Evolutionary conservation across 75 land plant species (phyloP), one percentile per base, ranked within the genome.

Genomic region (Selaginella tamariscina): DNA sequence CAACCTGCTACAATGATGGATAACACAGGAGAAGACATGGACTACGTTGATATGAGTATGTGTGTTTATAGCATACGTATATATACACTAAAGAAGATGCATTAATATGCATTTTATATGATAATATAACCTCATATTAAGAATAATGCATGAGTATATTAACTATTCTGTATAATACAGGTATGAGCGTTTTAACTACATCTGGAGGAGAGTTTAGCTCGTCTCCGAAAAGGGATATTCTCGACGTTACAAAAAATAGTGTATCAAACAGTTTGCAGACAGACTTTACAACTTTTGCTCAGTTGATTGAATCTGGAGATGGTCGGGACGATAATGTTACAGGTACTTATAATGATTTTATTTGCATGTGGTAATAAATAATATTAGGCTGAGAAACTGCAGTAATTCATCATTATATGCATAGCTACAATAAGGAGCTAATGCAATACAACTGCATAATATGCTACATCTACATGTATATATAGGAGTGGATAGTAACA

Each of bases 201-300:
- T n/a, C 62, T 5, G 62, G 62, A 2, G 62, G 62, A 2, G 62
- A 59, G 21, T 59, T 59, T 23, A 59, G 65, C 21, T 72, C 73
- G 31, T 65, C 74, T 9, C 26, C 59, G 0, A 30, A 66, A 54
- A 64, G 44, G 5, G 71, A 66, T 29, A 56, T 59, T 5, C 49
- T 39, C 11, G 49, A 39, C 49, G 49, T 39, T 39, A 15, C 49
- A 15, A 5, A 15, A 5, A 15, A 5, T 39, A 5, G 15, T 5
- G 49, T 39, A 15, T 5, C 49, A 39, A 39, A 5, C 49, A 39
- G 49, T 15, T 15, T 39, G 49, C 49, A 39, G 15, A 39, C 5
- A 5, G 49, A 39, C 49, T 39, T 39, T 59, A 2, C 21, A 59
- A 59, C 8, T 59, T 59, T 27, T 23, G 26, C 21, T 8, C 62